Evolutionary conservation across 352 stramenopile genomes (phyloP).

Genomic region (Phytophthora ramorum): DNA sequence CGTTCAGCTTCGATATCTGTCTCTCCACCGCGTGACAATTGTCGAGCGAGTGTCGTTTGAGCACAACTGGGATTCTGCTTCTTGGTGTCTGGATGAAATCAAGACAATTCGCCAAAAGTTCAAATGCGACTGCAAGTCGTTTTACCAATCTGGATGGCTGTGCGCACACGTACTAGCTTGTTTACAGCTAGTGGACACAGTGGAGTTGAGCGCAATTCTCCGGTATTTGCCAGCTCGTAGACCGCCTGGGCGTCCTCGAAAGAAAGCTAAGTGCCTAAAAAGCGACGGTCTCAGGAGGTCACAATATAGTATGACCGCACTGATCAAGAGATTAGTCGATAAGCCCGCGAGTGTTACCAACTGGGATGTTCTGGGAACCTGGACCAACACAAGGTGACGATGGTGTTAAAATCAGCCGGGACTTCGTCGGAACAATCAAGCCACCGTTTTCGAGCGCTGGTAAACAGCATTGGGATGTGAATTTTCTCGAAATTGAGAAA

Average conservation of each 20-base stretch:
- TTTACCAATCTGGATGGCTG: no score
- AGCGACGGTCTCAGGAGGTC: no score
- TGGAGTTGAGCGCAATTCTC: constrained; percentile 8
- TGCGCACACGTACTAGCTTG: constrained; percentile 7
- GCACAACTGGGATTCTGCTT: no score
- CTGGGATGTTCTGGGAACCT: constrained; percentile 4
- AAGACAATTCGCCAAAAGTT: no score
- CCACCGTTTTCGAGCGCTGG: neutral
- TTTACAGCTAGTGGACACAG: constrained; percentile 5
- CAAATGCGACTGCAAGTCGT: no score
- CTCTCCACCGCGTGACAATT: no score
- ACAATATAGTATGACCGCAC: no score
- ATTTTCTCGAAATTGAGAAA: neutral
- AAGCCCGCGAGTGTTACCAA: constrained; percentile 14
- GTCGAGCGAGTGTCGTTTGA: no score
- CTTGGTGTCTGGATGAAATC: no score
- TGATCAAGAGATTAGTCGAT: no score
- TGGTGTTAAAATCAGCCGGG: no score
- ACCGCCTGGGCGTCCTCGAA: constrained; percentile 2
- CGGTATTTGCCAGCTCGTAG: neutral
- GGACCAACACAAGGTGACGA: neutral
- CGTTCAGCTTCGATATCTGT: no score
- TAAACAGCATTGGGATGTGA: neutral
- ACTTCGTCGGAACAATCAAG: neutral
- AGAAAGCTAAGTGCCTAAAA: constrained; percentile 4